Evolutionary conservation across 2,329 filamentous ascomycete species (phyloP), one percentile per base, ranked within the genome.

Genomic region (Pseudocercospora pini-densiflorae): DNA sequence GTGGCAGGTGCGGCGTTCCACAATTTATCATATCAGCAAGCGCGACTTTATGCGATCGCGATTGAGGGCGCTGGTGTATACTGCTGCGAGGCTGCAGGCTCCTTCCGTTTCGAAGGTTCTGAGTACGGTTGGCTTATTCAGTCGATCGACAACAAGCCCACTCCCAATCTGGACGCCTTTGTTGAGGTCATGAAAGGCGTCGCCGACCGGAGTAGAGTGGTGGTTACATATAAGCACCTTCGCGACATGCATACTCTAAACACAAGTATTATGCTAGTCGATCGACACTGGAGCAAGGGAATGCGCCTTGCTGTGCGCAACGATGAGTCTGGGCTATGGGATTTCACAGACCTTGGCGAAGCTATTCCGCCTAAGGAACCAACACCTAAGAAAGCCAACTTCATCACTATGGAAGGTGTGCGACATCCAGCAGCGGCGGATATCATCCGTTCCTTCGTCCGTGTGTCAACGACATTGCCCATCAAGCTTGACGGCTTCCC

Each of bases 401-500:
- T 99, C 77, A 96, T 98, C 72, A 90, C 93, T 77, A 87, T 99
- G 69, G 92, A 94, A 73, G 93, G 95, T 72, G 91, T 94, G 67
- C 91, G 91, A 66, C 91, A 97, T 77, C 90, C 93, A 24, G 92
- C 92, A 19, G 94, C 95, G n/a, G 93, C 94, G 2, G 93, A 97
- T 71, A 88, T 99, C 68, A 92, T 99, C 45, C 90, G 92, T 71
- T 97, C 94, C 77, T 98, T 99, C 77, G 94, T 99, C 27, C 91
- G 95, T 45, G 91, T 99, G 63, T 90, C 92, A 70, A 97, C 94
- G 74, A 92, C 90, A 24, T 94, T 99, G 90, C 95, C 95, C 0
- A 83, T 99, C 68, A 98, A 98, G 83, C 86, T 99, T 9, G 95
- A 99, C 77, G 95, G 95, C n/a, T 99, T 97, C 78, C 96, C 95